Base-by-base conservation (phyloP, 345 rosid genomes). In the Clarkia xantiana region DNA sequence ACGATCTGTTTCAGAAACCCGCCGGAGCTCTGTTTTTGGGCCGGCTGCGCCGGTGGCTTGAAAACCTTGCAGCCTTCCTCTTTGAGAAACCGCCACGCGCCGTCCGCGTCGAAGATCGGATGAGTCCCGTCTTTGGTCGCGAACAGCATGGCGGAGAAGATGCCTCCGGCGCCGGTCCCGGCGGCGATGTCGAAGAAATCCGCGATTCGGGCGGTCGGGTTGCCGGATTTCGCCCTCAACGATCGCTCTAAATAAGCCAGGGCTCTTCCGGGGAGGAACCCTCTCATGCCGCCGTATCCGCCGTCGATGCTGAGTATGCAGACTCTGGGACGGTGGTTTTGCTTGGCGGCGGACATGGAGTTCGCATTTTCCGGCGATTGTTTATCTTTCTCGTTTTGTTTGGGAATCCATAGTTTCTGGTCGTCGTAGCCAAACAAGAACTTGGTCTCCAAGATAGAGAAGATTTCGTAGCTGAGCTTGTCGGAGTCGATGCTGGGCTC, bases 401-500 rank as follows among this genome's bases (percentile, higher is more conserved):
- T 74, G 4, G 95, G 84, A 34, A 70, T 63, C 84, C 77, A 70
- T n/a, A 76, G 85, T 70, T 82, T 78, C 14, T 44, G 20, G 53
- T 85, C 84, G 9, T 74, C 91, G 63, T 79, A 85, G 34, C 94
- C 96, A 44, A 84, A 82, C 38, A 89, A 75, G 51, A 85, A 82
- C 53, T 89, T 82, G 69, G 81, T 76, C 52, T 89, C 97, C 34
- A 89, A 79, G 45, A 89, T 85, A 2, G 97, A 89, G 68, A 89
- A 89, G 53, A 89, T 89, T 68, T 89, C 97, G 60, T 89, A 85
- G 69, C 95, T 89, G 62, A 89, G 82, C 60, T 85, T 89, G 54
- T 85, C 95, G 3, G 94, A 71, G 49, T 89, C 94, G 69, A 89
- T 76, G 75, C 95, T 85, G 18, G 95, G 95, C 51, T 89, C 95